A percentile compares a stretch with the other conserved stretches of the same genome.
Conservation (phyloP, 495 filamentous ascomycete species). For the Neurospora hispaniola region DNA sequence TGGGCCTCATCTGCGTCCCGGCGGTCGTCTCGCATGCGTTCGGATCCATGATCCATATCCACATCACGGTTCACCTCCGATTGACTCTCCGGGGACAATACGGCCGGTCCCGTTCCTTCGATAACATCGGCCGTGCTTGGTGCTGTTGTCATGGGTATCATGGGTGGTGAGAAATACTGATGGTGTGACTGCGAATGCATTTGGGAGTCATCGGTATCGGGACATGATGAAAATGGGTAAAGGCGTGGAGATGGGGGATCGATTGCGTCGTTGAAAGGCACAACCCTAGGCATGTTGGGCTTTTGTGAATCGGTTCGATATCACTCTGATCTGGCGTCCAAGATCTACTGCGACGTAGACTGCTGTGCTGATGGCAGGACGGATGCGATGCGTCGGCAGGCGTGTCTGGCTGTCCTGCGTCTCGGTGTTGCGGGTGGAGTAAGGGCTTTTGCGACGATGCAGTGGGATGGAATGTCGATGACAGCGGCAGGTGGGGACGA, state of each 20-base stretch:
- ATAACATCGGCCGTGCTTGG: slow-evolving; percentile 17
- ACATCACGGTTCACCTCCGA: slow-evolving; percentile 16
- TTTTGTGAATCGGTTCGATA: neutral
- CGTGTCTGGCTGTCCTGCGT: neutral
- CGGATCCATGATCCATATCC: slow-evolving; percentile 14
- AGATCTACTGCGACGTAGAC: neutral
- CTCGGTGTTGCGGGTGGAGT: neutral
- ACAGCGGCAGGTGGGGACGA: neutral
- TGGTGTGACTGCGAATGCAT: neutral
- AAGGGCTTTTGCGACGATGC: neutral
- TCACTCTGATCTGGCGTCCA: neutral
- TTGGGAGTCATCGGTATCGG: slow-evolving; percentile 25
- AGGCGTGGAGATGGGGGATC: slow-evolving; percentile 28
- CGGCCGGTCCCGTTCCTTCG: slow-evolving; percentile 20
- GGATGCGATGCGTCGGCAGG: neutral
- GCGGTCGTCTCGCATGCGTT: neutral
- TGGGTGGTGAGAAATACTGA: slow-evolving; percentile 1
- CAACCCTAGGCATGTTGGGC: slow-evolving; percentile 42
- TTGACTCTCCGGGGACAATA: slow-evolving; percentile 28
- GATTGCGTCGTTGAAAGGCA: slow-evolving; percentile 23
- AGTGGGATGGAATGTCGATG: neutral
- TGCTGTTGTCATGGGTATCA: slow-evolving; percentile 3
- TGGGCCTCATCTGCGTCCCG: slow-evolving; percentile 14
- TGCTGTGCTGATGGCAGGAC: neutral
- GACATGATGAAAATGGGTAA: slow-evolving; percentile 34